A percentile compares a stretch with the other conserved stretches of the same genome.
Conservation (phyloP, 2,329 filamentous ascomycete species). For the Albifimbria verrucaria region DNA sequence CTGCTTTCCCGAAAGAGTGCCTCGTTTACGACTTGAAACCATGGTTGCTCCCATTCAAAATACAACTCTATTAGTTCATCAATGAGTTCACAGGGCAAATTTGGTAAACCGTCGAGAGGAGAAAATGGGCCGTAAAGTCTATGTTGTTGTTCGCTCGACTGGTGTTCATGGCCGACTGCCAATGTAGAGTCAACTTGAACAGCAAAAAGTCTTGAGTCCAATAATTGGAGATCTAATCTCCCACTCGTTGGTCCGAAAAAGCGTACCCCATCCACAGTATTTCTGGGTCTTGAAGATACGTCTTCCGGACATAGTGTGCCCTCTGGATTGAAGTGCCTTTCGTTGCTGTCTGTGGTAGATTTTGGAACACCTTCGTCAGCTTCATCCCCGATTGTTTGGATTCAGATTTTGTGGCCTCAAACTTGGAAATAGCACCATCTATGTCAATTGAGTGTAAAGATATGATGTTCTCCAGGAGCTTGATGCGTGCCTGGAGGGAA, state of each 20-base stretch:
- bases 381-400: background rate
- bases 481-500: background rate
- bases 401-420: background rate
- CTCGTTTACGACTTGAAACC: slow-evolving; percentile 32
- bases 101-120: too few relatives aligned
- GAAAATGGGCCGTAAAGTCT: too few relatives aligned
- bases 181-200: too few relatives aligned
- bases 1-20: slow-evolving; percentile 27
- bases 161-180: too few relatives aligned
- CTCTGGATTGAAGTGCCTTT: background rate
- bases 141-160: too few relatives aligned
- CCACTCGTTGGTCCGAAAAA: background rate
- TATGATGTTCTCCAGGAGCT: background rate
- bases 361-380: background rate
- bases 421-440: background rate
- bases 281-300: background rate
- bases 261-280: background rate
- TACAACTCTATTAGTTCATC: too few relatives aligned
- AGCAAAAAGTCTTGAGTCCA: background rate
- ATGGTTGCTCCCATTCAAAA: slow-evolving; percentile 34
- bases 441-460: background rate
- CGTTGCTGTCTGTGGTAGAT: background rate
- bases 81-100: too few relatives aligned
- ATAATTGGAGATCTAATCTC: background rate
- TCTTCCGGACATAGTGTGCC: background rate